These are phyloP conservation scores for Sodiomyces alkalinus DNA, from an alignment of 2,329 filamentous ascomycete species.

Conservation along the genomic window DNA sequence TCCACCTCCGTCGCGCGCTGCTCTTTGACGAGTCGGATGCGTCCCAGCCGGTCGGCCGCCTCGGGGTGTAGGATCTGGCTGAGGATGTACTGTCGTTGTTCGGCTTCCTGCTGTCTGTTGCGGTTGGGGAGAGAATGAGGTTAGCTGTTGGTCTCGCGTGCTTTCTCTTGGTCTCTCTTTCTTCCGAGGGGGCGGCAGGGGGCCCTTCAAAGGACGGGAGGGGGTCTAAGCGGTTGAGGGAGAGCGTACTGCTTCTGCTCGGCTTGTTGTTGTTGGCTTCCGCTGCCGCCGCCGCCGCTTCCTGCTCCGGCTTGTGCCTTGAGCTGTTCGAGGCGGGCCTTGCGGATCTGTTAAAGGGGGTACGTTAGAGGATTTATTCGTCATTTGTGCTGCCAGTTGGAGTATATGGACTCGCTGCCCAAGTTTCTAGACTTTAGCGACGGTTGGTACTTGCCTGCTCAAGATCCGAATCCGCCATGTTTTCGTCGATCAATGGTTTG, in stretches of 20 bases:
- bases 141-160: too few species aligned
- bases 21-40: constrained; percentile 92
- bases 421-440: neutral
- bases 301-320: constrained; percentile 52
- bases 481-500: neutral
- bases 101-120: constrained; percentile 35
- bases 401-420: neutral
- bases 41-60: constrained; percentile 80
- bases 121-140: too few species aligned
- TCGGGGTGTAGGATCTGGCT: constrained; percentile 89
- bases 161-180: constrained; percentile 9
- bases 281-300: constrained; percentile 27
- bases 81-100: constrained; percentile 64
- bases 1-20: constrained; percentile 81
- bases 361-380: constrained; percentile 1
- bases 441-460: constrained; percentile 17
- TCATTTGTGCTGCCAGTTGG: neutral
- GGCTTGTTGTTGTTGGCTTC: constrained; percentile 47
- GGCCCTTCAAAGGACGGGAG: neutral
- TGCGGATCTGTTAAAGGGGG: constrained; percentile 51
- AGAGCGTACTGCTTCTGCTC: constrained; percentile 33
- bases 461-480: constrained; percentile 28
- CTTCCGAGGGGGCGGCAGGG: constrained; percentile 1
- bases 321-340: constrained; percentile 85
- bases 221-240: neutral